These are phyloP conservation scores for Colletotrichum euphorbiae DNA, from an alignment of 2,329 filamentous ascomycete genomes.

Conservation along the genomic window DNA sequence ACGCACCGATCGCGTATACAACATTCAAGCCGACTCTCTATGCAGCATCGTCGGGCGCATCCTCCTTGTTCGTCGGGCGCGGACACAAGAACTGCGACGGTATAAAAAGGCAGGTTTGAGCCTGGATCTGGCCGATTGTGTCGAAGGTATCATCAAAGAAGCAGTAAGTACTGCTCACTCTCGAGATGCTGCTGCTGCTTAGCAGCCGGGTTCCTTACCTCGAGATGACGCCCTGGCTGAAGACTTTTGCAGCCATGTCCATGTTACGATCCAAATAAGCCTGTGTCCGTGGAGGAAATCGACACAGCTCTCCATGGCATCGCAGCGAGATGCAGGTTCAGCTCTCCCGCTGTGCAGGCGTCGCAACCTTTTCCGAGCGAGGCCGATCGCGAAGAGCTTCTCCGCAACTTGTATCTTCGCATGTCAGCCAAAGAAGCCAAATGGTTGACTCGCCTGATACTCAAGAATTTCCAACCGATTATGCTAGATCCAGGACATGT, in stretches of 20 bases:
- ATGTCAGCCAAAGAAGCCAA: constrained; percentile 79
- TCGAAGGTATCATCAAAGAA: constrained; percentile 71
- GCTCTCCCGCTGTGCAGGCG: constrained; percentile 69
- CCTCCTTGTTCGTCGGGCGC: constrained; percentile 72
- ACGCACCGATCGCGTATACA: constrained; percentile 82
- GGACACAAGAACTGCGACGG: constrained; percentile 69
- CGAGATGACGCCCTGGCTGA: background rate
- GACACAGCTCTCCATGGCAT: constrained; percentile 74
- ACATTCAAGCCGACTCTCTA: constrained; percentile 71
- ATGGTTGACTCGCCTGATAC: constrained; percentile 84
- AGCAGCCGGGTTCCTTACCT: constrained; percentile 38
- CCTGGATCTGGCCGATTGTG: constrained; percentile 77
- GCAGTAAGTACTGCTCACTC: constrained; percentile 59
- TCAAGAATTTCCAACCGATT: constrained; percentile 81
- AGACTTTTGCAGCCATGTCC: constrained; percentile 58
- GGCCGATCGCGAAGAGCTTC: constrained; percentile 53
- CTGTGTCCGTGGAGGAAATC: constrained; percentile 77
- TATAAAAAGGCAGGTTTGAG: constrained; percentile 70
- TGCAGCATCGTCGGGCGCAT: constrained; percentile 74
- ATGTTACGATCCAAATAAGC: constrained; percentile 45
- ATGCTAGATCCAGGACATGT: constrained; percentile 68
- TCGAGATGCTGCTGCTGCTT: background rate
- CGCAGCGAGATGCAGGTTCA: constrained; percentile 77
- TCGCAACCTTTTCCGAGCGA: constrained; percentile 44
- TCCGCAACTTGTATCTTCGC: constrained; percentile 69